A percentile compares a stretch with the other conserved stretches of the same genome.
Conservation (phyloP, 1,139 yeast genomes). For the Blastobotrys petasosporus region DNA sequence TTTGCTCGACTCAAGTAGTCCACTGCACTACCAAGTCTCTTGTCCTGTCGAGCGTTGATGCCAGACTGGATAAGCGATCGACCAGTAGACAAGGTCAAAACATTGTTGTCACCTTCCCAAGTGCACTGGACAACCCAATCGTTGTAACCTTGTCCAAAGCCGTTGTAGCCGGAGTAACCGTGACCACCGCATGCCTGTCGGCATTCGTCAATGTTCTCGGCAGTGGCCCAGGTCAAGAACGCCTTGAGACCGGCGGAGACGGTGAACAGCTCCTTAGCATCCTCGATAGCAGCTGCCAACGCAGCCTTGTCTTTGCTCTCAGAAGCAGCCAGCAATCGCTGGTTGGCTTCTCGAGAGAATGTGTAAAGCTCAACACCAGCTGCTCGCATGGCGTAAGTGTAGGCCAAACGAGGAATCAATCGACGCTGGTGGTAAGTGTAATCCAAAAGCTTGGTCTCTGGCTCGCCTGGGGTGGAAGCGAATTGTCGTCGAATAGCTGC, state of each 20-base stretch:
- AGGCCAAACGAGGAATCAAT: conserved; percentile 71
- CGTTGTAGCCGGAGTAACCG: conserved; percentile 86
- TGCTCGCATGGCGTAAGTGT: conserved; percentile 70
- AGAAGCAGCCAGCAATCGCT: conserved; percentile 40
- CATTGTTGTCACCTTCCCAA: conserved; percentile 96
- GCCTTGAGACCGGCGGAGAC: conserved; percentile 88
- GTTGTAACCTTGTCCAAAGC: conserved; percentile 79
- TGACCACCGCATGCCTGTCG: conserved; percentile 98
- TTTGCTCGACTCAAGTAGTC: conserved; percentile 28
- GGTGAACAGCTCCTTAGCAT: conserved; percentile 71
- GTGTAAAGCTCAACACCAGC: conserved; percentile 61
- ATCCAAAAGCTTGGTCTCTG: conserved; percentile 50
- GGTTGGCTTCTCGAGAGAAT: conserved; percentile 49
- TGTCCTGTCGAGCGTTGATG: conserved; percentile 29
- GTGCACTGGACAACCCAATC: conserved; percentile 97
- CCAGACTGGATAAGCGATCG: conserved; percentile 36
- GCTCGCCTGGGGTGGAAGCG: conserved; percentile 40
- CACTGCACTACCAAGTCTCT: conserved; percentile 29
- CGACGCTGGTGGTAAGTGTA: conserved; percentile 86
- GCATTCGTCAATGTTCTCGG: conserved; percentile 74
- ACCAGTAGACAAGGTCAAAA: conserved; percentile 78
- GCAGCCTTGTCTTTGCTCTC: conserved; percentile 32
- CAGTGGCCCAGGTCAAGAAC: conserved; percentile 81
- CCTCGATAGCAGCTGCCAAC: conserved; percentile 43
- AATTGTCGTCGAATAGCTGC: conserved; percentile 90